A percentile compares a stretch with the other conserved stretches of the same genome.
These are phyloP conservation scores for Grigorovia yakushimaensis DNA, from an alignment of 805 yeast species.

Conservation along the genomic window DNA sequence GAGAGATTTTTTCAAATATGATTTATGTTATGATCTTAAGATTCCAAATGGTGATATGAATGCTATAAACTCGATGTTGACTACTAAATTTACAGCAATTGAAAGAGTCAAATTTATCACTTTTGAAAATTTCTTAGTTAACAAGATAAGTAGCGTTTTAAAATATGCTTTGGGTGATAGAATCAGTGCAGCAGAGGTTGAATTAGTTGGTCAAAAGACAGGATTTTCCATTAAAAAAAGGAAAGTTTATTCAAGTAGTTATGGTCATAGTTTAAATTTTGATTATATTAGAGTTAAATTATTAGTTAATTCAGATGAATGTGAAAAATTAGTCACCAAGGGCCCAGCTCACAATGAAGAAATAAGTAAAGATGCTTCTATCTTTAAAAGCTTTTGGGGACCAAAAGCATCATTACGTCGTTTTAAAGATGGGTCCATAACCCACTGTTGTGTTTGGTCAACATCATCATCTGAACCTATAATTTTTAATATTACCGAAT, in stretches of 20 bases:
- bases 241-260: constrained; percentile 34
- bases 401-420: constrained; percentile 72
- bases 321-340: constrained; percentile 74
- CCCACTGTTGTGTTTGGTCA: constrained; percentile 84
- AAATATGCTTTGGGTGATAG: constrained; percentile 47
- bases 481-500: constrained; percentile 53
- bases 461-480: constrained; percentile 50
- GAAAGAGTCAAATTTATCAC: constrained; percentile 66
- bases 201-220: constrained; percentile 23
- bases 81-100: constrained; percentile 48
- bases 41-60: constrained; percentile 33
- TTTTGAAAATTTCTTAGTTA: constrained; percentile 53
- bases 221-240: constrained; percentile 37
- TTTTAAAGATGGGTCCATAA: constrained; percentile 85
- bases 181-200: constrained; percentile 29
- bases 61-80: constrained; percentile 21
- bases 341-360: constrained; percentile 69
- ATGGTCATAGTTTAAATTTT: constrained; percentile 16
- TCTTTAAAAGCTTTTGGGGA: constrained; percentile 87
- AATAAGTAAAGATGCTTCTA: constrained; percentile 40
- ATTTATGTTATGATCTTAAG: constrained; percentile 41
- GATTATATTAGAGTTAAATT: constrained; percentile 49
- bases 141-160: constrained; percentile 51
- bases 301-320: constrained; percentile 55
- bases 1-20: constrained; percentile 52